phyloP scores from a whole-genome alignment of 495 filamentous ascomycete genomes.

The Talaromyces proteolyticus region DNA sequence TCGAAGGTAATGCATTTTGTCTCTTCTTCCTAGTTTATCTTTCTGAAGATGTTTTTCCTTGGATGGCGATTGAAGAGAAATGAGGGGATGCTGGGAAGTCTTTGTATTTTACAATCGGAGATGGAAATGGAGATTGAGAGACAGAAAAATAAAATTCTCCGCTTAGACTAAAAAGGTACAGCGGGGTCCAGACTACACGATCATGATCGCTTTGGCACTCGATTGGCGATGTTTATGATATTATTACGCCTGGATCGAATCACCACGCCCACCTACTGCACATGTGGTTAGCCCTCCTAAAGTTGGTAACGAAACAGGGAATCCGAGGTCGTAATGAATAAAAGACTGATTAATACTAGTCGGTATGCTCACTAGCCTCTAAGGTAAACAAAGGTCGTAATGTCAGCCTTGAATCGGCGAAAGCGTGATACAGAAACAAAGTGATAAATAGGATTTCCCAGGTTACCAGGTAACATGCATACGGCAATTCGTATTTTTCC shows the following conservation, averaged over 20 bases:
- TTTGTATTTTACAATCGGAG: neutral
- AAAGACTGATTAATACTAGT: too few relatives aligned
- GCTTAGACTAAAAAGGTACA: neutral
- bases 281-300: neutral
- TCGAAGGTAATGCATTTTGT: constrained; percentile 22
- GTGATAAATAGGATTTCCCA: neutral
- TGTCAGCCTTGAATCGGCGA: too few relatives aligned
- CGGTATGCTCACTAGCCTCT: too few relatives aligned
- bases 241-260: neutral
- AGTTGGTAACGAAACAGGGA: neutral
- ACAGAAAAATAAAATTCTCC: neutral
- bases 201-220: neutral
- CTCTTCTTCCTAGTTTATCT: too few relatives aligned
- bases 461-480: neutral
- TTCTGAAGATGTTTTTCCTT: too few relatives aligned
- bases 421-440: too few relatives aligned
- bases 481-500: too few relatives aligned
- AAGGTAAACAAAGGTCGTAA: too few relatives aligned
- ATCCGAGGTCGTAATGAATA: neutral
- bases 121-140: neutral
- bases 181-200: neutral
- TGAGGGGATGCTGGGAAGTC: neutral
- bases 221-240: neutral
- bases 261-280: neutral
- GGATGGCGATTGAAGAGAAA: neutral